Conservation (phyloP, 2,329 filamentous ascomycete genomes). For the Cyphellophora attinorum region DNA sequence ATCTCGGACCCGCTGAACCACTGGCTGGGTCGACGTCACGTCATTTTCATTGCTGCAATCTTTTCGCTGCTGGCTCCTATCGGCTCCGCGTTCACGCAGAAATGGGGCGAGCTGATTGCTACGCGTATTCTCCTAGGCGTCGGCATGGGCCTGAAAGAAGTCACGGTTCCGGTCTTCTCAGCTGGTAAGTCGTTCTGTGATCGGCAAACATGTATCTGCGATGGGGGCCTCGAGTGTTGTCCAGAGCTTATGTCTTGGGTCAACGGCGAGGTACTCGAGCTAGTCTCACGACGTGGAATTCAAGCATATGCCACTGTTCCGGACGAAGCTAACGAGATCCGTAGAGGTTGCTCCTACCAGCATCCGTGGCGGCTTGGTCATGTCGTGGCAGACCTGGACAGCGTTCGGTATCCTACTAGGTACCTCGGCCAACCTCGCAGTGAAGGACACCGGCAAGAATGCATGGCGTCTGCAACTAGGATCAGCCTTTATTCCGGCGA, state of each 20-base stretch:
- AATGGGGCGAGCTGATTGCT: constrained; percentile 49
- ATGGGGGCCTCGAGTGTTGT: too few species aligned
- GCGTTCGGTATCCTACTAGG: constrained; percentile 33
- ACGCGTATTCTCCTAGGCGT: constrained; percentile 41
- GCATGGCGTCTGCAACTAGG: constrained; percentile 39
- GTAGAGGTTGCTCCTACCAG: too few species aligned
- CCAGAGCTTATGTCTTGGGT: too few species aligned
- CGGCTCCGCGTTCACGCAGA: constrained; percentile 52
- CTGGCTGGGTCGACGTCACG: constrained; percentile 49
- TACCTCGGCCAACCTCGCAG: constrained; percentile 31
- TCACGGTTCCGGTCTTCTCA: constrained; percentile 44
- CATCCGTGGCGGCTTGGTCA: constrained; percentile 45
- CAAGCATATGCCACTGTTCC: too few species aligned
- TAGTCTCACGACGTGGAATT: too few species aligned
- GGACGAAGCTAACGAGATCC: too few species aligned
- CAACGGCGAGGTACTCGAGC: too few species aligned
- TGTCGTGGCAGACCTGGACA: constrained; percentile 45
- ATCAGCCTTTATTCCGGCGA: constrained; percentile 37
- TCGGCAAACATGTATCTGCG: too few species aligned
- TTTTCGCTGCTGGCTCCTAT: constrained; percentile 61
- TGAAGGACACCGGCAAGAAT: constrained; percentile 25
- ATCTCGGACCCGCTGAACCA: constrained; percentile 56
- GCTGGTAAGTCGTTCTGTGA: constrained; percentile 45
- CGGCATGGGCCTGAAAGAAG: constrained; percentile 28
- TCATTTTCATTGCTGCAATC: constrained; percentile 54